A percentile compares a stretch with the other conserved stretches of the same genome.
Conservation (phyloP, 208 protist species). For the Naegleria fowleri region DNA sequence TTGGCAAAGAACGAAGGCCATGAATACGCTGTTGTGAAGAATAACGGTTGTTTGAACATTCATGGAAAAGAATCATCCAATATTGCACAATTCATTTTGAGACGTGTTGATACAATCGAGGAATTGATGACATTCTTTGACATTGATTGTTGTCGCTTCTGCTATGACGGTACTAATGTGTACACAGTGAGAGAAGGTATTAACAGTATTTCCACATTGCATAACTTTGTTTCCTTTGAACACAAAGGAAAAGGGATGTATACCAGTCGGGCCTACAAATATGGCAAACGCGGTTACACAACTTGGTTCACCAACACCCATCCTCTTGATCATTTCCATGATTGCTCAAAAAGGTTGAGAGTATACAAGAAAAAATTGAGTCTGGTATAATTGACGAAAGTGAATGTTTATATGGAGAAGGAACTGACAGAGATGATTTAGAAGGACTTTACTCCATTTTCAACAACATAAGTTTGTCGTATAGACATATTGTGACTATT, state of each 20-base stretch:
- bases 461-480: background rate
- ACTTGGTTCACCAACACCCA: background rate
- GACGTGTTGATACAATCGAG: background rate
- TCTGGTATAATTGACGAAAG: background rate
- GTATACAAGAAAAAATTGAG: background rate
- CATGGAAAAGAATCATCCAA: background rate
- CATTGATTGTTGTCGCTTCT: slow-evolving; percentile 2
- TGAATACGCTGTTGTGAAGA: background rate
- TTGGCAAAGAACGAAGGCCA: background rate
- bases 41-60: background rate
- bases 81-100: slow-evolving; percentile 1
- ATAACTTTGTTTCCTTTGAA: background rate
- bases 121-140: slow-evolving; percentile 16
- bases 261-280: background rate
- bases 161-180: background rate
- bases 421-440: background rate
- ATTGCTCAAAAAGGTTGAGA: background rate
- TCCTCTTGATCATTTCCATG: background rate
- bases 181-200: slow-evolving; percentile 12
- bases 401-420: background rate
- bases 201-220: no score
- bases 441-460: background rate
- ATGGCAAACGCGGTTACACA: background rate
- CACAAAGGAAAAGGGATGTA: background rate
- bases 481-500: background rate